Evolutionary conservation across 1,284 basidiomycete species (phyloP), one percentile per base, ranked within the genome.

Genomic region (Afroboletus lepidellus): DNA sequence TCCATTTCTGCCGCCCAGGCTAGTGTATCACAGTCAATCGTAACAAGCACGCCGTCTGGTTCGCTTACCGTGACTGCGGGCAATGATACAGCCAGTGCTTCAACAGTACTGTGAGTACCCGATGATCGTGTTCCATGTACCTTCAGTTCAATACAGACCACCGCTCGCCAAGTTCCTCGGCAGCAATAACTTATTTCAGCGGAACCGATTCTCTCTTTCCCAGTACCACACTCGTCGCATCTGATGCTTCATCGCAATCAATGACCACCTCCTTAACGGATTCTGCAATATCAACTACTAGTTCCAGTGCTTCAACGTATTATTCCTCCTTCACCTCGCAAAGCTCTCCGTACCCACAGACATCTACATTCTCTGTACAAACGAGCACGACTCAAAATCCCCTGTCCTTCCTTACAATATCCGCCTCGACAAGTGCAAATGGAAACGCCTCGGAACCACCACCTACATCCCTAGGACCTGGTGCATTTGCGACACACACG

Each of bases 391-490:
- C 32, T 8, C 24, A 25, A 13, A 30, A 37, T 38, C 74, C 76
- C 8, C 81, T 78, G 9, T 73, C 79, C 12, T 64, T 74, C 5
- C 64, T 58, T 34, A 70, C 75, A 11, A 61, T 77, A n/a, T 66
- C 74, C 20, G 64, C 71, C 33, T 25, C 15, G 33, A 30, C 32
- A 21, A 36, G 15, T 16, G 45, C 66, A 8, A 50, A 73, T 53
- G 74, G 74, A 23, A 46, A 37, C 30, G 65, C 68, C 2, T 72
- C 74, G 2, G 78, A 79, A 21, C 65, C 76, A 4, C 58, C 78
- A 23, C 70, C 81, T 34, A 80, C 80, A 3, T 67, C 77, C 24
- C 49, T 74, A 45, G 75, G 69, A 36, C 69, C 78, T 55, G 77
- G 79, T 8, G 60, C 62, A 20, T 58, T 73, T 23, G 65, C 76